These are phyloP conservation scores for Rhinocladiella similis DNA, from an alignment of 2,329 filamentous ascomycete species.

Conservation along the genomic window DNA sequence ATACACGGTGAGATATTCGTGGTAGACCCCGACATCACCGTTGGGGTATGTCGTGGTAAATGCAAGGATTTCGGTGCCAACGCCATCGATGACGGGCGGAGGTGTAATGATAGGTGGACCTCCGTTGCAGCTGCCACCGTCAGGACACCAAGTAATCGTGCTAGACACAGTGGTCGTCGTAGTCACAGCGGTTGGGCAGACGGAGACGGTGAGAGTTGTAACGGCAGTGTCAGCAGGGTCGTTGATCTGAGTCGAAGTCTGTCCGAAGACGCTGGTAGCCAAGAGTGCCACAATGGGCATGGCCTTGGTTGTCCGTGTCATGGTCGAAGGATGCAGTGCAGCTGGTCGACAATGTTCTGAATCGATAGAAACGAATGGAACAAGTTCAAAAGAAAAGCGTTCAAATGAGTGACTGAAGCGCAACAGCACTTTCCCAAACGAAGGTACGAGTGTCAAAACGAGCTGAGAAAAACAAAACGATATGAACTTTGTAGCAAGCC, in stretches of 20 bases:
- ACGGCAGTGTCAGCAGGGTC: constrained; percentile 14
- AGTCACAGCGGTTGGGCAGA: constrained; percentile 26
- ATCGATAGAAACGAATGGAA: constrained; percentile 2
- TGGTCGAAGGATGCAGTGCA: constrained; percentile 2
- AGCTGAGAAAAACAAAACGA: constrained; percentile 13
- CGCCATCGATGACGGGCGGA: constrained; percentile 7
- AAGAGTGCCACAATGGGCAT: constrained; percentile 25
- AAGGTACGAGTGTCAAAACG: constrained; percentile 20
- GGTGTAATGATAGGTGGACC: constrained; percentile 21
- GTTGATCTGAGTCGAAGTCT: constrained; percentile 24
- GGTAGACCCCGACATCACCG: constrained; percentile 23
- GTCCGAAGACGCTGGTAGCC: constrained; percentile 24
- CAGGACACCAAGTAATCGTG: constrained; percentile 27
- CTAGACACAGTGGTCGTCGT: constrained; percentile 28
- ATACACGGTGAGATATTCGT: constrained; percentile 32
- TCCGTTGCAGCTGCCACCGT: constrained; percentile 17
- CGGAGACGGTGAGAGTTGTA: constrained; percentile 27
- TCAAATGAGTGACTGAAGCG: constrained; percentile 23
- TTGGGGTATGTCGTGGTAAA: constrained; percentile 27
- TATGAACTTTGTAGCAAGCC: constrained; percentile 12
- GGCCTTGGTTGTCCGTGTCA: constrained; percentile 19
- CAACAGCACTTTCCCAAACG: constrained; percentile 21
- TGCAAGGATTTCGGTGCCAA: constrained; percentile 20
- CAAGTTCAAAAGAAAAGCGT: constrained; percentile 7
- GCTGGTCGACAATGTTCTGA: not conserved